Evolutionary conservation across 306 rosid genomes (phyloP), one percentile per base, ranked within the genome.

Genomic region (Astragalus glycyphyllos): DNA sequence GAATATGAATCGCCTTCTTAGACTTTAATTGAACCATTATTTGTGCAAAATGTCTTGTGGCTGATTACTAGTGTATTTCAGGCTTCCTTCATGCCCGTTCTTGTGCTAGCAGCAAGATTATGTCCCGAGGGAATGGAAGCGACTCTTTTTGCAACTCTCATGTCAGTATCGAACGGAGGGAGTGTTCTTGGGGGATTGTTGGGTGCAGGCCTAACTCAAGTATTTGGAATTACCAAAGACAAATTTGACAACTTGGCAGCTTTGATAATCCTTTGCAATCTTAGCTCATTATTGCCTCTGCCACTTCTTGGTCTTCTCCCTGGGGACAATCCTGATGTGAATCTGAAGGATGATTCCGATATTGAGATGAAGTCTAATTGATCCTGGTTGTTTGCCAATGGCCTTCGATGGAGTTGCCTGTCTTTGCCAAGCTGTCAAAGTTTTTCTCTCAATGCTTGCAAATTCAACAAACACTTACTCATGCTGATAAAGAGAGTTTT

Each of bases 111-210:
- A 15, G 98, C 98, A 68, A 94, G 77, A 73, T 75, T 94, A 57
- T 94, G 99, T 79, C 99, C 97, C 0, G 99, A 94, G 86, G 99
- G 99, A 65, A 87, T 94, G 90, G 97, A 94, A 74, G 99, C 99
- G 54, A 94, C 97, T 11, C 96, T 91, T 58, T 94, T 94, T n/a
- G 99, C 99, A 69, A 94, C 99, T 77, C 96, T 94, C 12, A 94
- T 94, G 99, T 94, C 99, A 15, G 74, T 94, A 71, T 87, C 92
- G 11, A 94, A 94, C 16, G 99, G 92, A 37, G 99, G 97, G 59
- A 89, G 95, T 34, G 95, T 94, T 74, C 72, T 94, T 71, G 99
- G 99, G 78, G 99, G 97, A 17, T 80, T 91, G 78, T 75, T 94
- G 31, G 99, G 99, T 44, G 99, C 99, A 49, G 96, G 95, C 64